Evolutionary conservation across 2,329 filamentous ascomycete species (phyloP).

Genomic region (Talaromyces marneffei): DNA sequence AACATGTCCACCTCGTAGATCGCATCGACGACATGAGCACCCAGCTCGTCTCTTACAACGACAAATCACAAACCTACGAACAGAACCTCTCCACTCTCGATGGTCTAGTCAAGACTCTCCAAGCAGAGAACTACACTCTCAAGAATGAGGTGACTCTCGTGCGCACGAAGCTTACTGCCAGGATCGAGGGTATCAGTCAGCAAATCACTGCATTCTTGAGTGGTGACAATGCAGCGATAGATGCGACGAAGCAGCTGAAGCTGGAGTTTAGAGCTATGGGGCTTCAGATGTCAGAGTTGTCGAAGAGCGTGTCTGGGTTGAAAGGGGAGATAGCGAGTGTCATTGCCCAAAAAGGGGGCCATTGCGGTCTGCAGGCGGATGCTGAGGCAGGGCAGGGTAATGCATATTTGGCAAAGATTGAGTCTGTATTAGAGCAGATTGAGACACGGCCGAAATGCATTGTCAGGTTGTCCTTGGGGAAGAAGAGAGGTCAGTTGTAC

Average conservation of each 20-base stretch:
- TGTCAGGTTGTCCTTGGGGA: not conserved
- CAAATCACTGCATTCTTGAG: not conserved
- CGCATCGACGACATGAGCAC: slow-evolving; percentile 22
- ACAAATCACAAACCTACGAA: not conserved
- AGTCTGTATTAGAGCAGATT: not conserved
- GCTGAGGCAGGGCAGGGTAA: not conserved
- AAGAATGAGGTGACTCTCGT: slow-evolving; percentile 10
- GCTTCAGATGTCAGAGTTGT: not conserved
- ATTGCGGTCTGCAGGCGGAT: not conserved
- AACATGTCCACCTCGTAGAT: slow-evolving; percentile 28
- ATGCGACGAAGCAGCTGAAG: not conserved
- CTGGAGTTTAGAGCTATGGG: not conserved
- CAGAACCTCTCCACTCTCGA: slow-evolving; percentile 11
- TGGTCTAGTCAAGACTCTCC: slow-evolving; percentile 6
- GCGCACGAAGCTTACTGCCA: slow-evolving; percentile 4
- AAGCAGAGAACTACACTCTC: slow-evolving; percentile 12
- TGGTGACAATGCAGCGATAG: not conserved
- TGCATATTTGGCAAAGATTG: not conserved
- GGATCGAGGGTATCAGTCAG: slow-evolving; percentile 7
- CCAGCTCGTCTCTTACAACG: slow-evolving; percentile 14
- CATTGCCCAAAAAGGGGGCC: not conserved
- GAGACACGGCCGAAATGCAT: not conserved
- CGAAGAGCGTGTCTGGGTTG: not conserved
- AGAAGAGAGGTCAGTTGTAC: not conserved
- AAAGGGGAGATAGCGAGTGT: not conserved